A percentile compares a stretch with the other conserved stretches of the same genome.
These are phyloP conservation scores for Suillus americanus DNA, from an alignment of 768 basidiomycete genomes.

Conservation along the genomic window DNA sequence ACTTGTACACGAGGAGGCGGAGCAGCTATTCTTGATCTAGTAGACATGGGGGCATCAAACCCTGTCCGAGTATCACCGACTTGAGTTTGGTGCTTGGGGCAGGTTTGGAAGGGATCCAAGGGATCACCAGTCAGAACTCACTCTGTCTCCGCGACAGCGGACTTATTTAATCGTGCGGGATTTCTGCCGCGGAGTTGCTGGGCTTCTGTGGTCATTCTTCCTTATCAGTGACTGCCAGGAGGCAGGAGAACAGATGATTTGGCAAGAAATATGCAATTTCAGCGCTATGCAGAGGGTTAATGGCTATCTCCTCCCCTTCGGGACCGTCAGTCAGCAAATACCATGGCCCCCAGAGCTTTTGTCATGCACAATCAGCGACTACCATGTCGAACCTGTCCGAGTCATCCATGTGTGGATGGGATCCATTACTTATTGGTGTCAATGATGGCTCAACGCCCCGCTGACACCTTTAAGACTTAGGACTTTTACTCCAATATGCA, in stretches of 20 bases:
- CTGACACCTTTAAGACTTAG: not conserved
- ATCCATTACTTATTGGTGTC: not conserved
- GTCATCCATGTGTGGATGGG: not conserved
- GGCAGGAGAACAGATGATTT: not conserved
- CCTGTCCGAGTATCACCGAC: slow-evolving; percentile 2
- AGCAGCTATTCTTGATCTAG: not conserved
- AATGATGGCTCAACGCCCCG: not conserved
- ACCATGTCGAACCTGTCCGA: not conserved
- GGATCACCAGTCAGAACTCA: not conserved
- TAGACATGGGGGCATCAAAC: not conserved
- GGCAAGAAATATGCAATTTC: not conserved
- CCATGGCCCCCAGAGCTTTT: not conserved
- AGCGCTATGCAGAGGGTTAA: not conserved
- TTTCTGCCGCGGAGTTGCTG: slow-evolving; percentile 31
- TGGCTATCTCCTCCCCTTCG: not conserved
- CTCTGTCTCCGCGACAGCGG: slow-evolving; percentile 33
- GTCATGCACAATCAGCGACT: not conserved
- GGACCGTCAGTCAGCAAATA: not conserved
- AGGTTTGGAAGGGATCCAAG: not conserved
- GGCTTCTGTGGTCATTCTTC: not conserved
- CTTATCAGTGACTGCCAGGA: not conserved
- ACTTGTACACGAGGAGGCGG: not conserved
- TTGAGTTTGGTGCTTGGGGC: not conserved
- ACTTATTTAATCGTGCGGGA: slow-evolving; percentile 23
- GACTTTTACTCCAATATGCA: not conserved